These are phyloP conservation scores for Populus nigra DNA, from an alignment of 345 rosid species.

Conservation along the genomic window DNA sequence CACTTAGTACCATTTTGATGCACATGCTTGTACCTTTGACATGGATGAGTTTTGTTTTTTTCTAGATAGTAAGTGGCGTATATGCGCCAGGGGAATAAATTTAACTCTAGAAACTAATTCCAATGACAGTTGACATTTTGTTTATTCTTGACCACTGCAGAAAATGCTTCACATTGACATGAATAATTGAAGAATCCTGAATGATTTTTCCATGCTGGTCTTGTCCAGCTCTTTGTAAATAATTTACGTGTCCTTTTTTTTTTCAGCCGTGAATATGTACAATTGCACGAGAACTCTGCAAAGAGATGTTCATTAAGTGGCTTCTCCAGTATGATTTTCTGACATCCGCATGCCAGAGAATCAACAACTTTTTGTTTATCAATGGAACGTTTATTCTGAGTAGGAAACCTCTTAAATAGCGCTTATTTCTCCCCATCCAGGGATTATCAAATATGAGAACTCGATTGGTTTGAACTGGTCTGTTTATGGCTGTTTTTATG, in stretches of 20 bases:
- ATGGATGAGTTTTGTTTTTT: not conserved
- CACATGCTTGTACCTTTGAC: not conserved
- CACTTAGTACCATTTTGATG: not conserved
- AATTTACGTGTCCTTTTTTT: not conserved
- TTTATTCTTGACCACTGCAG: not conserved
- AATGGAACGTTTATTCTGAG: not conserved
- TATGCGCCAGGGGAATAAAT: too few relatives aligned
- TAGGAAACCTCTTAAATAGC: not conserved
- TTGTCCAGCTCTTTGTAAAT: not conserved
- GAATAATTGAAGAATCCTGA: not conserved
- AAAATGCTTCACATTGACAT: not conserved
- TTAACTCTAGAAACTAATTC: not conserved
- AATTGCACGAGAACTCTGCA: conserved; percentile 73
- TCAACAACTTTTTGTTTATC: not conserved
- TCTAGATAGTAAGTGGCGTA: too few relatives aligned
- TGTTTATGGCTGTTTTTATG: not conserved
- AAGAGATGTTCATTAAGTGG: conserved; percentile 17
- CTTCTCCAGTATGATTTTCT: conserved; percentile 7
- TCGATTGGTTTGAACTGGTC: not conserved
- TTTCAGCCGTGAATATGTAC: conserved; percentile 77
- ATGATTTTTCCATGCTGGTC: not conserved
- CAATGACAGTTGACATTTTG: not conserved
- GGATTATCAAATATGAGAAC: not conserved
- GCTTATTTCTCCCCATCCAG: not conserved
- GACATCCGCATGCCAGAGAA: conserved; percentile 1